phyloP scores from a whole-genome alignment of 768 basidiomycete genomes.

The Lactarius pseudohatsudake region DNA sequence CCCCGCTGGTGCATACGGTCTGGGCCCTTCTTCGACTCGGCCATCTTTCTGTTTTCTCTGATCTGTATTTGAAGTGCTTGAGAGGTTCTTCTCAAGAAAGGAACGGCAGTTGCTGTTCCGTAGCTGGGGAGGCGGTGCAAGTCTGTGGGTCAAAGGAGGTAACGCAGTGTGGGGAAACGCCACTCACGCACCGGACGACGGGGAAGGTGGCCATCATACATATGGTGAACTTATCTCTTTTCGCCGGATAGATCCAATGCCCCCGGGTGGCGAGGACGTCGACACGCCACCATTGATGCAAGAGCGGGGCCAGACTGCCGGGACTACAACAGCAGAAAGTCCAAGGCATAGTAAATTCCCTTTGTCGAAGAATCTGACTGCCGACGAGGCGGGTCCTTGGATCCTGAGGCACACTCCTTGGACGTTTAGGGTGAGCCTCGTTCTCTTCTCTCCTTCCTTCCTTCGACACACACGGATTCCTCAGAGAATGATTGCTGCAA shows the following conservation, averaged over 20 bases:
- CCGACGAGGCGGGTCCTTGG: slow-evolving; percentile 71
- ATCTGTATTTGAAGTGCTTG: slow-evolving; percentile 52
- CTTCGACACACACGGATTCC: background rate
- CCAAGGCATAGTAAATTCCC: slow-evolving; percentile 13
- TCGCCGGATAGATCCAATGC: slow-evolving; percentile 38
- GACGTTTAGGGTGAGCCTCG: slow-evolving; percentile 65
- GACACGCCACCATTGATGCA: slow-evolving; percentile 18
- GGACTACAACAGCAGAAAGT: slow-evolving; percentile 8
- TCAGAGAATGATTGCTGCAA: slow-evolving; percentile 77
- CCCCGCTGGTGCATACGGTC: slow-evolving; percentile 76
- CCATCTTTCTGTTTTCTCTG: background rate
- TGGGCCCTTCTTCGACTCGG: slow-evolving; percentile 12
- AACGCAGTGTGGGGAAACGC: slow-evolving; percentile 79
- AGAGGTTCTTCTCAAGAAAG: slow-evolving; percentile 85
- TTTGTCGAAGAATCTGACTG: slow-evolving; percentile 65
- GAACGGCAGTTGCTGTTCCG: slow-evolving; percentile 90
- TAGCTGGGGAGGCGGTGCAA: slow-evolving; percentile 92
- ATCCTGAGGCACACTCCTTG: slow-evolving; percentile 79
- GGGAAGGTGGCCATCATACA: slow-evolving; percentile 49
- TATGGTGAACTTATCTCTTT: slow-evolving; percentile 88
- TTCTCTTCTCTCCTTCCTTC: background rate
- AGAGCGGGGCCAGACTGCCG: slow-evolving; percentile 14
- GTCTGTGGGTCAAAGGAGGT: slow-evolving; percentile 94
- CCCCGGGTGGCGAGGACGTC: slow-evolving; percentile 27
- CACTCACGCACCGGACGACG: slow-evolving; percentile 79